Conservation (phyloP, 495 filamentous ascomycete species). For the Aeminium ludgeri region DNA sequence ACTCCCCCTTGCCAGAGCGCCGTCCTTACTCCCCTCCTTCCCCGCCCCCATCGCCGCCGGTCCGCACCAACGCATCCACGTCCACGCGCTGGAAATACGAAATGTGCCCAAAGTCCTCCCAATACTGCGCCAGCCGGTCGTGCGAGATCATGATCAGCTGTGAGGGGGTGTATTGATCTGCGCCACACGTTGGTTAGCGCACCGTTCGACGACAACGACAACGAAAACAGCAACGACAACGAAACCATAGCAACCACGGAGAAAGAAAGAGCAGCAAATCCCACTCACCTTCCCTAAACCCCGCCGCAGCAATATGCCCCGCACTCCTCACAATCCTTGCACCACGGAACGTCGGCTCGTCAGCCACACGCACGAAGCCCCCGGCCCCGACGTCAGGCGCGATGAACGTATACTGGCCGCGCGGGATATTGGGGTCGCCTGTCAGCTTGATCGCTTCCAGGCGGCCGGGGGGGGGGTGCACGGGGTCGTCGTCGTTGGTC, state of each 20-base stretch:
- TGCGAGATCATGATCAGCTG: conserved; percentile 67
- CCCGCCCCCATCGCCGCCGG: too few species aligned
- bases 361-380: conserved; percentile 43
- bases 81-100: conserved; percentile 66
- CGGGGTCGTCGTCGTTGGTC: not conserved
- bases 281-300: conserved; percentile 51
- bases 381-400: conserved; percentile 53
- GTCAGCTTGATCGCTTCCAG: conserved; percentile 79
- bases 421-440: conserved; percentile 73
- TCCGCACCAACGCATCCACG: conserved; percentile 40
- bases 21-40: too few species aligned
- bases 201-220: too few species aligned
- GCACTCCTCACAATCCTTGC: conserved; percentile 56
- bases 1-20: too few species aligned
- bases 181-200: conserved; percentile 2
- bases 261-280: not conserved
- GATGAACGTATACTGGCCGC: conserved; percentile 66
- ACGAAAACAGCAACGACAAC: too few species aligned
- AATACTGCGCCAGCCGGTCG: conserved; percentile 65
- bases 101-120: conserved; percentile 62
- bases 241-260: too few species aligned
- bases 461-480: conserved; percentile 36
- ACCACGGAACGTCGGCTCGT: conserved; percentile 52
- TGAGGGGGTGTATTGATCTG: conserved; percentile 51
- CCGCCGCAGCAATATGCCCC: conserved; percentile 58